Base-by-base conservation (phyloP, 2,329 filamentous ascomycete species). In the Aureobasidium sp. region DNA sequence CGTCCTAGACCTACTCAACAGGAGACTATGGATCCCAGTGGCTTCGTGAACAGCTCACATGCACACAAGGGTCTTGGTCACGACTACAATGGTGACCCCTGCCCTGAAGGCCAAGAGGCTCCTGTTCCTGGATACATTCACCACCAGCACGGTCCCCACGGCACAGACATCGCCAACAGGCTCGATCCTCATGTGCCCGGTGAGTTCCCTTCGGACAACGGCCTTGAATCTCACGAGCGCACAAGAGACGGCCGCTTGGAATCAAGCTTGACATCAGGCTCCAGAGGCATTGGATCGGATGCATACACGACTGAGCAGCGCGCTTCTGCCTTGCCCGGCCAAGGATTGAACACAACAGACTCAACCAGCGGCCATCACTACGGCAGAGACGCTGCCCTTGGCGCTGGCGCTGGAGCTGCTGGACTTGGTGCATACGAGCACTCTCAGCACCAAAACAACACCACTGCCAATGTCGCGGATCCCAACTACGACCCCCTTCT, bases 101-200 rank as follows among this genome's bases (percentile, higher is more conserved):
- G 64, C 61, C 39, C 64, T 50, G 29, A 49, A 14, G 61, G 63
- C 3, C 54, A 59, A n/a, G 51, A 63, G 32, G 14, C 61, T 7
- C n/a, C 44, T 9, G 34, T 55, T 42, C 48, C 57, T 36, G 47
- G 62, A n/a, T 61, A 61, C 49, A 27, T 27, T 37, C 34, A 55
- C 27, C 66, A 69, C 48, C 65, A 63, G 16, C 48, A 61, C n/a
- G 71, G 72, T 8, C 70, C 71, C 27, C 71, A 74, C 55, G 42
- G 59, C 29, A 74, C 64, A 59, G 69, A 65, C 59, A 70, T 67
- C 3, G 71, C 68, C 1, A 72, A 72, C 61, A 59, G 59, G 37
- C 67, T 74, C 21, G 75, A 75, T 55, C 74, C 75, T 7, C 68
- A 72, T 39, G 66, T 73, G 9, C 68, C 70, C 36, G 70, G 69